Conservation (phyloP, 495 filamentous ascomycete genomes). For the Aspergillus asperescens region DNA sequence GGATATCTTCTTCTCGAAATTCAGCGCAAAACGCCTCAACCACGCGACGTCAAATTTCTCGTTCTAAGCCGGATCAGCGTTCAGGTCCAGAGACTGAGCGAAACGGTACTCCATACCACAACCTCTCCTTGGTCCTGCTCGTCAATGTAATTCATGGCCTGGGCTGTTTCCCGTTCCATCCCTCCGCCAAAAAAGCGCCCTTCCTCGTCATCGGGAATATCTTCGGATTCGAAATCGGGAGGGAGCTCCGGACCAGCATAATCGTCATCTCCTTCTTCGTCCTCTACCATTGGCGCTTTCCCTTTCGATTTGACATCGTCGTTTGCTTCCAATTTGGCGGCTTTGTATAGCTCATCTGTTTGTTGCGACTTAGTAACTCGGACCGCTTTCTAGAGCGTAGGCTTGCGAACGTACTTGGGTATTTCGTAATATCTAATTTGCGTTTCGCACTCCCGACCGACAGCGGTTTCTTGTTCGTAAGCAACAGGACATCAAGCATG, state of each 20-base stretch:
- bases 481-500: background rate
- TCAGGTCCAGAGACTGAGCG: background rate
- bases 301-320: conserved; percentile 59
- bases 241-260: conserved; percentile 66
- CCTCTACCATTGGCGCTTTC: conserved; percentile 52
- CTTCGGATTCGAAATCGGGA: conserved; percentile 55
- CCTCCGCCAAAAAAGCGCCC: conserved; percentile 95
- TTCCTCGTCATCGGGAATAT: conserved; percentile 73
- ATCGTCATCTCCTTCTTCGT: conserved; percentile 59
- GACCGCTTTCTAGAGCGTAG: background rate
- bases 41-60: conserved; percentile 82
- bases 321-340: conserved; percentile 63
- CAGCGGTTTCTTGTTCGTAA: conserved; percentile 40
- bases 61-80: conserved; percentile 31
- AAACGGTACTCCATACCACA: conserved; percentile 26
- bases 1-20: conserved; percentile 85
- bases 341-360: conserved; percentile 76
- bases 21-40: conserved; percentile 74
- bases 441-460: conserved; percentile 56
- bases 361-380: conserved; percentile 20
- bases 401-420: conserved; percentile 56
- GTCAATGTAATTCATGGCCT: conserved; percentile 89
- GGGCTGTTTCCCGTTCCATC: conserved; percentile 69
- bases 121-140: conserved; percentile 57
- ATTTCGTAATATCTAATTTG: conserved; percentile 64